Evolutionary conservation across 495 filamentous ascomycete species (phyloP).

Genomic region (Aspergillus cavernicola): DNA sequence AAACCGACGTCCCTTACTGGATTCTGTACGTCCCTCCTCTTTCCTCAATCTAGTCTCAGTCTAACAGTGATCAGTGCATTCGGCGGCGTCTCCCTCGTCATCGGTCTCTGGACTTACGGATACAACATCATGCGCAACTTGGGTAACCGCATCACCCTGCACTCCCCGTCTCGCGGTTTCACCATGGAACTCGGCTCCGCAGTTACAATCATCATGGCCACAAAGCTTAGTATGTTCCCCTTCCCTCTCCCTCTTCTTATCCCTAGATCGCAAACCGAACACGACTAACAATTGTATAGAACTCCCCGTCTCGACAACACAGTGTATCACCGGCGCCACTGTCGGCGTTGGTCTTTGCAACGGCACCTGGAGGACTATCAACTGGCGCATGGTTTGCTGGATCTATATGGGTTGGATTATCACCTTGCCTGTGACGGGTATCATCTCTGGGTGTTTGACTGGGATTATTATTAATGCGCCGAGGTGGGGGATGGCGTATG

Average conservation of each 20-base stretch:
- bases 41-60: not conserved
- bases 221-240: slow-evolving; percentile 13
- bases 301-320: slow-evolving; percentile 37
- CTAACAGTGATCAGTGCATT: slow-evolving; percentile 5
- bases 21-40: slow-evolving; percentile 15
- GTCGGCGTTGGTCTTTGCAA: slow-evolving; percentile 63
- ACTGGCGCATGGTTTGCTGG: slow-evolving; percentile 57
- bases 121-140: slow-evolving; percentile 23
- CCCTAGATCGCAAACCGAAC: not conserved
- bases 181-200: slow-evolving; percentile 21
- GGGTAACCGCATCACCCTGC: slow-evolving; percentile 19
- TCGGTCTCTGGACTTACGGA: slow-evolving; percentile 23
- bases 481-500: slow-evolving; percentile 27
- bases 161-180: slow-evolving; percentile 18
- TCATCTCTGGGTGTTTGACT: slow-evolving; percentile 55
- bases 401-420: slow-evolving; percentile 58
- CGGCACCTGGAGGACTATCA: slow-evolving; percentile 53
- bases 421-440: slow-evolving; percentile 53
- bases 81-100: slow-evolving; percentile 14
- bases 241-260: not conserved
- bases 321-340: slow-evolving; percentile 59
- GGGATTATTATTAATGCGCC: slow-evolving; percentile 58
- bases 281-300: slow-evolving; percentile 1
- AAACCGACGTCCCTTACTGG: slow-evolving; percentile 16
- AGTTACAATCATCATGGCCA: slow-evolving; percentile 17